Evolutionary conservation across 2,329 filamentous ascomycete species (phyloP), one percentile per base, ranked within the genome.

Genomic region (Ceratocystiopsis brevicomis): DNA sequence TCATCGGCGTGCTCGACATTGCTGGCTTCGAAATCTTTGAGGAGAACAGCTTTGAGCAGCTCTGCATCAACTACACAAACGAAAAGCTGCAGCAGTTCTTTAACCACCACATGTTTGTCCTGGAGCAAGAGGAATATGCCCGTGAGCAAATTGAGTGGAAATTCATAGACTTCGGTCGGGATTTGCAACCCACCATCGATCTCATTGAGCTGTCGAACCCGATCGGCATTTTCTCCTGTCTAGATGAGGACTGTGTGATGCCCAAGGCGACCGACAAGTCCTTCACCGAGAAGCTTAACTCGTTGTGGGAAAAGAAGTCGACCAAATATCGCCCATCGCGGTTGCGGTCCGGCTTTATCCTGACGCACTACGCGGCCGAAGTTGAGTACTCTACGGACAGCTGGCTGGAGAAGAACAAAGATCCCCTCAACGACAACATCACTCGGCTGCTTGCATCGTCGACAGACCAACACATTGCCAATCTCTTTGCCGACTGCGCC

Each of bases 51-150:
- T 98, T 98, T 55, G 90, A 98, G 59, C 90, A 98, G 60, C 71
- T 98, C 6, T 98, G 90, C 66, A 98, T 98, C 70, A 98, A 98
- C 62, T 98, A 98, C 62, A 96, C 92, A 48, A 98, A 98, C 61
- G 90, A 98, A 60, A 98, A 95, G 60, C 74, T 98, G 8, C 90
- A 98, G 56, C 90, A 98, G 53, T 98, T 98, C 60, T 98, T 98
- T 72, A 98, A 98, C 55, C 90, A 98, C 57, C 92, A 98, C 65
- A 98, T 98, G 90, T 98, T 98, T 56, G 90, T 98, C 11, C 68
- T 98, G 9, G 90, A 98, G 58, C 90, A 98, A 56, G 90, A 98
- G 59, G 90, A 98, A 59, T 98, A 98, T 59, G 87, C 90, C 10
- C 71, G 88, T 40, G 90, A 98, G 57, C 84, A 95, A 59, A 98